phyloP scores from a whole-genome alignment of 1,139 yeast genomes.

The Pichia norvegensis region DNA sequence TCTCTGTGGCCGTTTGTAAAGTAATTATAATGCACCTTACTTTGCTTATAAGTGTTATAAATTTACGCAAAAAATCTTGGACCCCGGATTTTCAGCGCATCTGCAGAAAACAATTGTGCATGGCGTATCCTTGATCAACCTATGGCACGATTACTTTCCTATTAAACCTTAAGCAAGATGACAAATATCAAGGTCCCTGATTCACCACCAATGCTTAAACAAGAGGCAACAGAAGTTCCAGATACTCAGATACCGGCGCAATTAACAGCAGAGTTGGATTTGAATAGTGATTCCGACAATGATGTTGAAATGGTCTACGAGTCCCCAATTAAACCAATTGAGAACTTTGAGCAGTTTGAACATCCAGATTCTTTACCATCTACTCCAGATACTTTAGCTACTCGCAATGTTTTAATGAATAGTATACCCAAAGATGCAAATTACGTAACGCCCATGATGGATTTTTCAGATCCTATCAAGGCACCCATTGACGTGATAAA shows the following conservation, averaged over 20 bases:
- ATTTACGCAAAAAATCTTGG: background rate
- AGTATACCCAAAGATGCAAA: constrained; percentile 8
- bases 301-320: background rate
- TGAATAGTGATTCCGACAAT: constrained; percentile 7
- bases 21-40: too few relatives aligned
- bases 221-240: constrained; percentile 4
- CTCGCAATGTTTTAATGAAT: constrained; percentile 1
- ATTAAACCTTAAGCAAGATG: background rate
- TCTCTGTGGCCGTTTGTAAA: too few relatives aligned
- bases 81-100: background rate
- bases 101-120: background rate
- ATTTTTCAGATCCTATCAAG: constrained; percentile 13
- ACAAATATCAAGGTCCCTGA: constrained; percentile 3
- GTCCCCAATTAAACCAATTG: background rate
- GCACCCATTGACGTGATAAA: constrained; percentile 20
- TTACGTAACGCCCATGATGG: constrained; percentile 12
- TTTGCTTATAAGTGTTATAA: too few relatives aligned
- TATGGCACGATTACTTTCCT: background rate
- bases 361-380: constrained; percentile 9
- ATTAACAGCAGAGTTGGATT: constrained; percentile 10
- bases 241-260: constrained; percentile 5
- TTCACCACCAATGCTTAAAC: constrained; percentile 6
- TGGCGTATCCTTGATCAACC: background rate
- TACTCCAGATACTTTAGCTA: constrained; percentile 1
- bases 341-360: constrained; percentile 7